These are phyloP conservation scores for Grammothele lineata DNA, from an alignment of 768 basidiomycete genomes.

Conservation along the genomic window DNA sequence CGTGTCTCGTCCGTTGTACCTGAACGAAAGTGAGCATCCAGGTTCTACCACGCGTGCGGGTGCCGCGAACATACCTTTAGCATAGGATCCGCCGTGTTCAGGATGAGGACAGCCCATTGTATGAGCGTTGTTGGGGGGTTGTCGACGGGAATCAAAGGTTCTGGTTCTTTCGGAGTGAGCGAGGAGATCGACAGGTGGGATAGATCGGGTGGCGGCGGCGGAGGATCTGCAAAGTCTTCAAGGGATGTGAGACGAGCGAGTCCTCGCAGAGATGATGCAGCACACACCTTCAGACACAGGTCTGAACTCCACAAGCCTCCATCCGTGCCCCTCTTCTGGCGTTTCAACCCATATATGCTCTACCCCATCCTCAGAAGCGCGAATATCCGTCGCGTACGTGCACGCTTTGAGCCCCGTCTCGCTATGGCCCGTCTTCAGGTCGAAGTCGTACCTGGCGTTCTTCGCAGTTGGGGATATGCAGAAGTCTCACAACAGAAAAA, in stretches of 20 bases:
- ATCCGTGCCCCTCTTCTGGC: slow-evolving; percentile 48
- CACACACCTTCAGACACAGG: slow-evolving; percentile 67
- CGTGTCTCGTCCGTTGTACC: slow-evolving; percentile 68
- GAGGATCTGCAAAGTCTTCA: slow-evolving; percentile 65
- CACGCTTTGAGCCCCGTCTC: slow-evolving; percentile 68
- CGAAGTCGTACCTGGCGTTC: slow-evolving; percentile 59
- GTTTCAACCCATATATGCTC: slow-evolving; percentile 58
- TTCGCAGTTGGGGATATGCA: neutral
- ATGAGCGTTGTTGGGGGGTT: slow-evolving; percentile 63
- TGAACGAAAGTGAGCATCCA: slow-evolving; percentile 21
- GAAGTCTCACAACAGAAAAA: neutral
- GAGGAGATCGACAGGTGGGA: slow-evolving; percentile 20
- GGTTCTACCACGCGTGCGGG: neutral
- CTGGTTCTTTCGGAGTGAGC: slow-evolving; percentile 18
- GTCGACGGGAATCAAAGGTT: slow-evolving; percentile 44
- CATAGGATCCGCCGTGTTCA: slow-evolving; percentile 68
- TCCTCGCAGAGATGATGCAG: neutral
- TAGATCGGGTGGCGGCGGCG: slow-evolving; percentile 31
- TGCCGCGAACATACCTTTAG: slow-evolving; percentile 46
- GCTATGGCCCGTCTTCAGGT: slow-evolving; percentile 64
- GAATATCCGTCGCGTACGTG: slow-evolving; percentile 56
- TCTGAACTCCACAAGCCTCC: slow-evolving; percentile 62
- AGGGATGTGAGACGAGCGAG: neutral
- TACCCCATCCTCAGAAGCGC: slow-evolving; percentile 28
- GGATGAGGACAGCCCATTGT: slow-evolving; percentile 74